Evolutionary conservation across 441 rosid species (phyloP).

Genomic region (Breynia disticha): DNA sequence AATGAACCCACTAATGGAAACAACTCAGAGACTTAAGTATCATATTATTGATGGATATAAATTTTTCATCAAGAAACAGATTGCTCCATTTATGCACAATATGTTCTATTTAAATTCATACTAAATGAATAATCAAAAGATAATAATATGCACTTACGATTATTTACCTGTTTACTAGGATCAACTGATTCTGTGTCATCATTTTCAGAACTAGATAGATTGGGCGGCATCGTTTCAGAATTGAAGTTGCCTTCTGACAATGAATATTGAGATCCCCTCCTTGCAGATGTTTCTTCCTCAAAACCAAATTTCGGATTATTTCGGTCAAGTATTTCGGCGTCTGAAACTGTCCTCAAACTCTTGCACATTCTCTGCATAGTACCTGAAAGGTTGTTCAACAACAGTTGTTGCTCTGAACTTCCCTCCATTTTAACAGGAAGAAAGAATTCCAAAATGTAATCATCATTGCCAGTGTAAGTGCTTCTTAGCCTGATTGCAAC

Average conservation of each 20-base stretch:
- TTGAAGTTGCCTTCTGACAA: slow-evolving; percentile 26
- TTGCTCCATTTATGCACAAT: too few species aligned
- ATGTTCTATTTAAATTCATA: too few species aligned
- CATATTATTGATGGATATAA: too few species aligned
- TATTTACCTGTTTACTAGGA: slow-evolving; percentile 39
- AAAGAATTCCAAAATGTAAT: slow-evolving; percentile 78
- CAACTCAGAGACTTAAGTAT: too few species aligned
- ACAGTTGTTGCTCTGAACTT: slow-evolving; percentile 68
- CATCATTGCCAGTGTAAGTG: slow-evolving; percentile 59
- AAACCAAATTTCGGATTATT: slow-evolving; percentile 26
- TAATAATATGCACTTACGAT: slow-evolving; percentile 3
- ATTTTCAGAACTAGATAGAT: slow-evolving; percentile 23
- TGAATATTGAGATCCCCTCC: slow-evolving; percentile 29
- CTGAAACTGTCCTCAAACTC: slow-evolving; percentile 70
- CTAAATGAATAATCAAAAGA: neutral
- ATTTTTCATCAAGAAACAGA: too few species aligned
- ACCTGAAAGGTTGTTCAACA: slow-evolving; percentile 67
- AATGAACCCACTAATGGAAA: too few species aligned
- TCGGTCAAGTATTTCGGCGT: slow-evolving; percentile 25
- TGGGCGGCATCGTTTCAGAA: slow-evolving; percentile 22
- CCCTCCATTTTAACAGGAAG: slow-evolving; percentile 73
- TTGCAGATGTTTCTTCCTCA: slow-evolving; percentile 21
- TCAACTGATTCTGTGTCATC: slow-evolving; percentile 29
- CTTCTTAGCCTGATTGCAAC: slow-evolving; percentile 88
- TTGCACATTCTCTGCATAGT: slow-evolving; percentile 87